A percentile compares a stretch with the other conserved stretches of the same genome.
These are phyloP conservation scores for Geotrichum histeridarum DNA, from an alignment of 1,139 yeast genomes.

Conservation along the genomic window DNA sequence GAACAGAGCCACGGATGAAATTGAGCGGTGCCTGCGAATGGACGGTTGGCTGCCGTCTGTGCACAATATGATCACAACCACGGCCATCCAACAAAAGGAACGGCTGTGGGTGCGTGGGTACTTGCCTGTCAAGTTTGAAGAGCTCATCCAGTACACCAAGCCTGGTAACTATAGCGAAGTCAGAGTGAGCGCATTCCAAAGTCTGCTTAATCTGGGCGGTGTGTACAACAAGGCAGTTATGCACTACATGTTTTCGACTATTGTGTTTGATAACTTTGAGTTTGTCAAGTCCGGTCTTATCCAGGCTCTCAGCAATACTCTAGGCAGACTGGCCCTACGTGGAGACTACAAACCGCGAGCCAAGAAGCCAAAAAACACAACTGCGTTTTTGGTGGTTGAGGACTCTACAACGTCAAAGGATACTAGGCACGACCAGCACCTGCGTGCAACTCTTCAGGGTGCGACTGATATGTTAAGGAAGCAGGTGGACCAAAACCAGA, in stretches of 20 bases:
- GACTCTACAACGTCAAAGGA: conserved; percentile 38
- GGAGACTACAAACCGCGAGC: conserved; percentile 39
- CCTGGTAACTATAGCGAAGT: conserved; percentile 49
- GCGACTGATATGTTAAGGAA: conserved; percentile 63
- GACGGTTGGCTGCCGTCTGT: conserved; percentile 86
- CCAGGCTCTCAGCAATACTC: conserved; percentile 45
- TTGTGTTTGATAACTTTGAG: conserved; percentile 53
- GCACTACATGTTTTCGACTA: conserved; percentile 55
- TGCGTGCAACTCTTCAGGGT: conserved; percentile 52
- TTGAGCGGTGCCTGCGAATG: conserved; percentile 69
- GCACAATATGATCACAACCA: conserved; percentile 53
- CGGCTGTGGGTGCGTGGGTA: conserved; percentile 56
- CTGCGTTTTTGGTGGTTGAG: conserved; percentile 23
- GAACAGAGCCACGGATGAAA: conserved; percentile 49
- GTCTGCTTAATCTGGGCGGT: conserved; percentile 71
- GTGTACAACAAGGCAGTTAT: conserved; percentile 57
- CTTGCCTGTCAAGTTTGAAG: conserved; percentile 49
- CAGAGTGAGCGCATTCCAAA: conserved; percentile 64
- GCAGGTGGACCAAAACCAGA: conserved; percentile 59
- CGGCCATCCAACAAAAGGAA: conserved; percentile 56
- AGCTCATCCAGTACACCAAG: conserved; percentile 48
- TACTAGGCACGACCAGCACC: conserved; percentile 41
- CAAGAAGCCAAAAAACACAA: conserved; percentile 8
- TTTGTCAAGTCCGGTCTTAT: conserved; percentile 51
- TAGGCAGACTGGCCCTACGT: conserved; percentile 65